Percentiles rank a stretch among this genome's conserved stretches.
These are phyloP conservation scores for Triglochin maritima DNA, from an alignment of 106 monocot species.

Conservation along the genomic window DNA sequence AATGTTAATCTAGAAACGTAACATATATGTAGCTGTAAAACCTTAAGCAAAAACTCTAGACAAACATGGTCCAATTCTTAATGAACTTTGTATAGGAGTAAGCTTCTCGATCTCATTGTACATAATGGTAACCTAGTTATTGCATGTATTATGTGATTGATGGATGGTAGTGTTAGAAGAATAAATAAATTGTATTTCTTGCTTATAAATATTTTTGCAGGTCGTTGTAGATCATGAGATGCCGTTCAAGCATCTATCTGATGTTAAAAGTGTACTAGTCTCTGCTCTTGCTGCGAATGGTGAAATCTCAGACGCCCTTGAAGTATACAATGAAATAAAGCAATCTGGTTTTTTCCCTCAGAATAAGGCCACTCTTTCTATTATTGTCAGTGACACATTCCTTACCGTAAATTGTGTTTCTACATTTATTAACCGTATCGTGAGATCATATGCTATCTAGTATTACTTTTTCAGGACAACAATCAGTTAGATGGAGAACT, in stretches of 20 bases:
- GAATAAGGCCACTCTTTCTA: constrained; percentile 47
- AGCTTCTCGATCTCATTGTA: no score
- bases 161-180: no score
- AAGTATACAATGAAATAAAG: constrained; percentile 67
- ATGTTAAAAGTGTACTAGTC: constrained; percentile 57
- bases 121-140: no score
- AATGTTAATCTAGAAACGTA: no score
- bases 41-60: no score
- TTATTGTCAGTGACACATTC: constrained; percentile 48
- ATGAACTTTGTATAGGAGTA: no score
- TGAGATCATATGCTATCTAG: not conserved
- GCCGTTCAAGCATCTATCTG: constrained; percentile 35
- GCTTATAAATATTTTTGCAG: constrained; percentile 31
- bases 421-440: not conserved
- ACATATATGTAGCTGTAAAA: no score
- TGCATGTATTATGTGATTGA: no score
- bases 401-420: not conserved
- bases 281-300: constrained; percentile 73
- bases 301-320: constrained; percentile 51
- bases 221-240: constrained; percentile 40
- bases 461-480: constrained; percentile 34
- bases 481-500: constrained; percentile 10
- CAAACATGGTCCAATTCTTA: no score
- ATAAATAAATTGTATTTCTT: no score
- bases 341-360: constrained; percentile 44